These are phyloP conservation scores for Solanum bulbocastanum DNA, from an alignment of 257 asterid species.

Conservation along the genomic window DNA sequence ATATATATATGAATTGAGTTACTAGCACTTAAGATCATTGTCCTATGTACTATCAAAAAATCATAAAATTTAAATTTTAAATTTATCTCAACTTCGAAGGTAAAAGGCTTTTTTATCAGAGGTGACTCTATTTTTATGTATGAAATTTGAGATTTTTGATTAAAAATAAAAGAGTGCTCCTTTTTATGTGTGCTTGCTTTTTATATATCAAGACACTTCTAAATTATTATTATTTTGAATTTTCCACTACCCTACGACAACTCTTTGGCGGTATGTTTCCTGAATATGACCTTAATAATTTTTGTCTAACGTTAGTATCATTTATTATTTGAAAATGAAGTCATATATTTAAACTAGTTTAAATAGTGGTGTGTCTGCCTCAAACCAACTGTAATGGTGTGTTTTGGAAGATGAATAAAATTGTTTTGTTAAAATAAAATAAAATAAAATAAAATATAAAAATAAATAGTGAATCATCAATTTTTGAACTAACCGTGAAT, in stretches of 20 bases:
- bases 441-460: no score
- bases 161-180: fast-evolving
- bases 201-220: neutral
- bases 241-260: neutral
- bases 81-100: neutral
- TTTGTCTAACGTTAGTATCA: neutral
- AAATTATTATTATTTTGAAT: neutral
- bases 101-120: neutral
- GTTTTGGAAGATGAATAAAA: no score
- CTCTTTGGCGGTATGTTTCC: neutral
- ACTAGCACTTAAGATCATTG: neutral
- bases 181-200: neutral
- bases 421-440: no score
- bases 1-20: no score
- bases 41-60: neutral
- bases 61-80: neutral
- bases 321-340: neutral
- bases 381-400: no score
- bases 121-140: no score
- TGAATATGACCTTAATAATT: neutral
- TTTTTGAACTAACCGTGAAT: neutral
- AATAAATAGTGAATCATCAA: neutral
- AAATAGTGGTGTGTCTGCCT: neutral
- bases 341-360: neutral
- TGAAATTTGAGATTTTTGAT: fast-evolving